Percentiles rank a stretch among this genome's conserved stretches.
Evolutionary conservation across 345 rosid genomes (phyloP).

Genomic region (Capsella bursapastoris): DNA sequence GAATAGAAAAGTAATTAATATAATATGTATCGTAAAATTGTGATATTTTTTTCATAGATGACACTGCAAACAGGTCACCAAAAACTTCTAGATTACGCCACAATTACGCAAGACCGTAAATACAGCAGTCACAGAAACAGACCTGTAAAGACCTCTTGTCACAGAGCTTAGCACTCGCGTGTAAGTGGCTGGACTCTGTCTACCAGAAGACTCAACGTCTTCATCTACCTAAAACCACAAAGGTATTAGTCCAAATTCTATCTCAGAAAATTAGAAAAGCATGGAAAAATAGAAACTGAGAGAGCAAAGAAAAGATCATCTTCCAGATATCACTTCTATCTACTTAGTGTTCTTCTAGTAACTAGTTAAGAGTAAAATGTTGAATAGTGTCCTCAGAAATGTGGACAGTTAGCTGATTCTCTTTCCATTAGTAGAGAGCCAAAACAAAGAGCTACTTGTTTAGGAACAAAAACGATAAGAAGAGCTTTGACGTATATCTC

Average conservation of each 20-base stretch:
- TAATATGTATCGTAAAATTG: slow-evolving; percentile 4
- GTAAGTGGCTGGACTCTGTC: slow-evolving; percentile 76
- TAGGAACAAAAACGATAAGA: not conserved
- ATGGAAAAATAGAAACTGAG: not conserved
- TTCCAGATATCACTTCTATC: not conserved
- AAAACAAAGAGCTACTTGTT: slow-evolving; percentile 15
- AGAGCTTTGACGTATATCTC: slow-evolving; percentile 19
- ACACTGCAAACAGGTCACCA: not conserved
- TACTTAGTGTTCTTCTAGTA: not conserved
- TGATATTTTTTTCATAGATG: slow-evolving; percentile 1
- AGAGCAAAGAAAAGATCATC: not conserved
- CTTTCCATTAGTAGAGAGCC: slow-evolving; percentile 17
- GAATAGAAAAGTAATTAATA: slow-evolving; percentile 24
- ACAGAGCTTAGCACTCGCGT: slow-evolving; percentile 66
- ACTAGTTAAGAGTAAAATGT: not conserved
- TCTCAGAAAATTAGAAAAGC: slow-evolving; percentile 1
- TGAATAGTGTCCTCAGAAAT: slow-evolving; percentile 4
- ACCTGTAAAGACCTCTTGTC: slow-evolving; percentile 89
- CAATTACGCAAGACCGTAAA: slow-evolving; percentile 20
- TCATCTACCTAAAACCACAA: slow-evolving; percentile 68
- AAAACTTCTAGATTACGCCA: slow-evolving; percentile 14
- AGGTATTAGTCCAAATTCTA: slow-evolving; percentile 32
- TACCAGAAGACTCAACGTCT: slow-evolving; percentile 54
- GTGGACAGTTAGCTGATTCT: not conserved
- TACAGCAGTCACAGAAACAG: slow-evolving; percentile 30